Conservation (phyloP, 148 eudicot species). For the Arbutus unedo region DNA sequence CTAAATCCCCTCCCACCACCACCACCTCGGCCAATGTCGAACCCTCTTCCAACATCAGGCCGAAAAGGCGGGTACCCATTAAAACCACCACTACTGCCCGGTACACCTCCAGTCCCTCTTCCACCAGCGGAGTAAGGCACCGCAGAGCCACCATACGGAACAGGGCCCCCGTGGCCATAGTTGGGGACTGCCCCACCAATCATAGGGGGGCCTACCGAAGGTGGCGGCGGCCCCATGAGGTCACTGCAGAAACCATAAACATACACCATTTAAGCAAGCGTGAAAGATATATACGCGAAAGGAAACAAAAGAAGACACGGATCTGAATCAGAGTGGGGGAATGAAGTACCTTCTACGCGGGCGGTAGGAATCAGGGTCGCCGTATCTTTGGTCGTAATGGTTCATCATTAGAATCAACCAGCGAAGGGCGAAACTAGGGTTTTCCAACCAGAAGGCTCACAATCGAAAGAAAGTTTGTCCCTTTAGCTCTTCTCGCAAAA, state of each 20-base stretch:
- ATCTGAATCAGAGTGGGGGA: constrained; percentile 1
- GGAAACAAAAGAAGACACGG: background rate
- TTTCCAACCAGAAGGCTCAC: background rate
- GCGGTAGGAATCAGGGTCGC: constrained; percentile 68
- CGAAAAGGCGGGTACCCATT: constrained; percentile 57
- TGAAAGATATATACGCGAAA: background rate
- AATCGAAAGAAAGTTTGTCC: background rate
- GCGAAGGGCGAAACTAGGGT: background rate
- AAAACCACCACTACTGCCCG: constrained; percentile 28
- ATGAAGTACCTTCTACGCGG: constrained; percentile 74
- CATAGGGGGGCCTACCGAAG: constrained; percentile 37
- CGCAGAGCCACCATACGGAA: constrained; percentile 34
- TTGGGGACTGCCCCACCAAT: constrained; percentile 41
- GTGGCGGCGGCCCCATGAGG: constrained; percentile 61
- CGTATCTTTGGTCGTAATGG: constrained; percentile 60
- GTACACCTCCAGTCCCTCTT: constrained; percentile 25
- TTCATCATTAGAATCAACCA: constrained; percentile 18
- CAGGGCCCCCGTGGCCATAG: constrained; percentile 40
- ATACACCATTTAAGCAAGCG: background rate
- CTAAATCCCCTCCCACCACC: constrained; percentile 19
- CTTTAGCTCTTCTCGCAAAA: background rate
- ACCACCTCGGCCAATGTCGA: constrained; percentile 48
- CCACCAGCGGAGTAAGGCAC: constrained; percentile 21
- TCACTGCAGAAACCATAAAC: constrained; percentile 43
- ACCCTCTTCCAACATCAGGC: constrained; percentile 58